phyloP scores from a whole-genome alignment of 345 rosid species.

The Bruguiera parviflora region DNA sequence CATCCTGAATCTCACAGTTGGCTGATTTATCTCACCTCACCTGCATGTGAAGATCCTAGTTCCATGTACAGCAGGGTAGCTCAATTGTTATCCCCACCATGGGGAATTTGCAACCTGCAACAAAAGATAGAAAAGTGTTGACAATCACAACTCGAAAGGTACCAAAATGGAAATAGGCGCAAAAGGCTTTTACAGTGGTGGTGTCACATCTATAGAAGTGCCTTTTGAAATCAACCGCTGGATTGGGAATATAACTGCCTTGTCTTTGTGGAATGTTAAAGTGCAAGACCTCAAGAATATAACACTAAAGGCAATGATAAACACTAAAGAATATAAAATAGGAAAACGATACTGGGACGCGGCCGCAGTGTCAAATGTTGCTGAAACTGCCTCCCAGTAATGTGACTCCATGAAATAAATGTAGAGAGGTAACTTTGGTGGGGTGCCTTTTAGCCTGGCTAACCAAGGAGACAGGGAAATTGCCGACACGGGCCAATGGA shows the following conservation, averaged over 20 bases:
- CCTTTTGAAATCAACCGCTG: background rate
- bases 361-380: too few species aligned
- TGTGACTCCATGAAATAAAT: background rate
- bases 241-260: background rate
- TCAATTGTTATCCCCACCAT: background rate
- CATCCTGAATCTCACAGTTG: too few species aligned
- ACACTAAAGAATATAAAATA: background rate
- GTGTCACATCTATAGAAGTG: background rate
- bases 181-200: background rate
- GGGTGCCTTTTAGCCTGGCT: background rate
- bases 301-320: background rate
- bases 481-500: too few species aligned
- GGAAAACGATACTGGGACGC: too few species aligned
- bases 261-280: background rate
- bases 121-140: background rate
- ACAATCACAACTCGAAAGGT: too few species aligned
- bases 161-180: background rate
- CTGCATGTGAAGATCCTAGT: background rate
- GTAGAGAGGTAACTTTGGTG: background rate
- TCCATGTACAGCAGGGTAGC: background rate
- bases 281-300: conserved; percentile 9
- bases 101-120: background rate
- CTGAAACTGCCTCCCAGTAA: too few species aligned
- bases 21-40: background rate
- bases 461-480: too few species aligned